phyloP scores from a whole-genome alignment of 768 basidiomycete species.

The Lactarius deliciosus region DNA sequence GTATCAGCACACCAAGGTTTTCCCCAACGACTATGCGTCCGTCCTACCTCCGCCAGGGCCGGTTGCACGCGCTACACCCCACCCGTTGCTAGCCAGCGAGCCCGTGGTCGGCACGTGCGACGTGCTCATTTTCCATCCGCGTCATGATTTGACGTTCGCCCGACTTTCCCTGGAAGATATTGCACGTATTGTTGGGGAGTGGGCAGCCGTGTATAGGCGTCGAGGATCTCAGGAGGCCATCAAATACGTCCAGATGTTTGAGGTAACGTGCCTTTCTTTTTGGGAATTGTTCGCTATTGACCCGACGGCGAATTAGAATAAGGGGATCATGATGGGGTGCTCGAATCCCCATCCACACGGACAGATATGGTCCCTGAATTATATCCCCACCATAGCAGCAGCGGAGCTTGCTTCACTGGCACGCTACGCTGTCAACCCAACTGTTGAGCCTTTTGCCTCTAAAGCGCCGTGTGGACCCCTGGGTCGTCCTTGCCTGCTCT shows the following conservation, averaged over 20 bases:
- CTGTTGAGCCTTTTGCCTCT: constrained; percentile 40
- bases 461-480: constrained; percentile 56
- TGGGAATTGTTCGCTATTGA: neutral
- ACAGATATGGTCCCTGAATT: constrained; percentile 81
- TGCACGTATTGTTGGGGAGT: constrained; percentile 63
- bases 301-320: constrained; percentile 56
- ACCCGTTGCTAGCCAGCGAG: constrained; percentile 61
- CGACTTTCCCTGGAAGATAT: constrained; percentile 59
- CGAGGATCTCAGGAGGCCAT: constrained; percentile 67
- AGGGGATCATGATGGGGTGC: constrained; percentile 93
- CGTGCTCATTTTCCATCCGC: constrained; percentile 83
- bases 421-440: constrained; percentile 44
- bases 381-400: constrained; percentile 66
- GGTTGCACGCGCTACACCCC: constrained; percentile 46
- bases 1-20: constrained; percentile 68
- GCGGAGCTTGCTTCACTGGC: constrained; percentile 62
- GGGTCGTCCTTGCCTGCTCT: constrained; percentile 67
- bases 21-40: constrained; percentile 84
- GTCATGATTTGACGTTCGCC: constrained; percentile 84
- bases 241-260: constrained; percentile 85
- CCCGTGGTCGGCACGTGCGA: constrained; percentile 83
- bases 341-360: constrained; percentile 95
- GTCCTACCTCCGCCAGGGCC: constrained; percentile 66
- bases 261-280: constrained; percentile 46
- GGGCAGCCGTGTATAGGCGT: constrained; percentile 62